Percentiles rank a stretch among this genome's conserved stretches.
Conservation (phyloP, 192 early-diverging fungal species). For the Rhizophagus clarus region DNA sequence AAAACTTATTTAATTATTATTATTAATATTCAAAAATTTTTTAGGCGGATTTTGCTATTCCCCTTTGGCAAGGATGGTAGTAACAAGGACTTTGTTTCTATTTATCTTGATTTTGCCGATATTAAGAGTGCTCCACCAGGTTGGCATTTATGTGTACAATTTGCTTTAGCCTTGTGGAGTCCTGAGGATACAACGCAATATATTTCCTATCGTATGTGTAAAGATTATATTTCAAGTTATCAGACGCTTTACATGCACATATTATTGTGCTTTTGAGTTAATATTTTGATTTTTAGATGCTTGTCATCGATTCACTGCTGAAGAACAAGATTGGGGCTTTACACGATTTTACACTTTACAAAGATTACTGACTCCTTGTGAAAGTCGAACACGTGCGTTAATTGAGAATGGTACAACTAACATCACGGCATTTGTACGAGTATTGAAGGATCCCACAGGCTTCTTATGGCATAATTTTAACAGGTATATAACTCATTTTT, state of each 20-base stretch:
- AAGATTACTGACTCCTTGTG: constrained; percentile 41
- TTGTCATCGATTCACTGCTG: constrained; percentile 79
- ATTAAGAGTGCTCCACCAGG: constrained; percentile 54
- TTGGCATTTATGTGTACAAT: constrained; percentile 86
- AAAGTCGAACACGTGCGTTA: constrained; percentile 53
- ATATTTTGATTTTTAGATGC: constrained; percentile 47
- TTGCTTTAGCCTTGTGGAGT: constrained; percentile 78
- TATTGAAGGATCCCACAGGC: constrained; percentile 86
- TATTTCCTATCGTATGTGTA: constrained; percentile 51
- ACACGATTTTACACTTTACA: constrained; percentile 70
- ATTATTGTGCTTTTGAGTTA: neutral
- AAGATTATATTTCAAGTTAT: neutral
- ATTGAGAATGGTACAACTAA: constrained; percentile 66
- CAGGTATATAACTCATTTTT: constrained; percentile 54
- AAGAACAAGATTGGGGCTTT: constrained; percentile 96
- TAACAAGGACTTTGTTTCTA: constrained; percentile 65
- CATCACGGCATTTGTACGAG: constrained; percentile 75
- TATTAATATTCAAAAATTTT: too few relatives aligned
- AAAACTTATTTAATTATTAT: too few relatives aligned
- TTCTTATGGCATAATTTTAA: constrained; percentile 94
- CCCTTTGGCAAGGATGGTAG: constrained; percentile 77
- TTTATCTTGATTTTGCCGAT: constrained; percentile 89
- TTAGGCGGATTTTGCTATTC: constrained; percentile 87
- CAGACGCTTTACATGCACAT: neutral
- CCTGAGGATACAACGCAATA: constrained; percentile 64